phyloP scores from a whole-genome alignment of 2,329 filamentous ascomycete genomes.

The Akanthomyces dipterigenus region DNA sequence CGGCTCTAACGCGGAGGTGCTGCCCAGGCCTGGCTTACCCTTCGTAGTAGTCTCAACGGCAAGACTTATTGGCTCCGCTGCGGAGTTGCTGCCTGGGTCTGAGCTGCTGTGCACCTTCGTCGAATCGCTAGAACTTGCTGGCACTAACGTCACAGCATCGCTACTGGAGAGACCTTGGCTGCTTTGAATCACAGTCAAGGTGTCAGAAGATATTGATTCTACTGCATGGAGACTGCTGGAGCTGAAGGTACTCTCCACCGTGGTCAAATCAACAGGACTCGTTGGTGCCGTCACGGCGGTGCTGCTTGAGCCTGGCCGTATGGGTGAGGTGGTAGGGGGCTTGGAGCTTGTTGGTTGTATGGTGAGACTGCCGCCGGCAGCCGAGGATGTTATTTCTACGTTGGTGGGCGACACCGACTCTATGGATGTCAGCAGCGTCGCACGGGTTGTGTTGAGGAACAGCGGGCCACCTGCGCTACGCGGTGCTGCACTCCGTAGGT shows the following conservation, averaged over 20 bases:
- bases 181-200: not conserved
- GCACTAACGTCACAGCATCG: not conserved
- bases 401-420: not conserved
- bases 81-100: not conserved
- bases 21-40: not conserved
- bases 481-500: not conserved
- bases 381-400: not conserved
- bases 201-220: not conserved
- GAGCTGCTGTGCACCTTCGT: not conserved
- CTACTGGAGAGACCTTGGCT: not conserved
- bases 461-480: not conserved
- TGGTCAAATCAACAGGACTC: not conserved
- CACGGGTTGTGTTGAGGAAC: not conserved
- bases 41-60: not conserved
- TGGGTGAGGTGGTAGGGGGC: not conserved
- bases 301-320: not conserved
- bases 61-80: not conserved
- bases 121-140: not conserved
- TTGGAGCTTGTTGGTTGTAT: not conserved
- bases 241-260: not conserved
- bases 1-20: not conserved
- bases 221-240: not conserved
- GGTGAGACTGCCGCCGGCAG: not conserved
- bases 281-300: not conserved
- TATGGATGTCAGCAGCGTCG: not conserved